phyloP scores from a whole-genome alignment of 768 basidiomycete species.

The Tricholoma sp. region DNA sequence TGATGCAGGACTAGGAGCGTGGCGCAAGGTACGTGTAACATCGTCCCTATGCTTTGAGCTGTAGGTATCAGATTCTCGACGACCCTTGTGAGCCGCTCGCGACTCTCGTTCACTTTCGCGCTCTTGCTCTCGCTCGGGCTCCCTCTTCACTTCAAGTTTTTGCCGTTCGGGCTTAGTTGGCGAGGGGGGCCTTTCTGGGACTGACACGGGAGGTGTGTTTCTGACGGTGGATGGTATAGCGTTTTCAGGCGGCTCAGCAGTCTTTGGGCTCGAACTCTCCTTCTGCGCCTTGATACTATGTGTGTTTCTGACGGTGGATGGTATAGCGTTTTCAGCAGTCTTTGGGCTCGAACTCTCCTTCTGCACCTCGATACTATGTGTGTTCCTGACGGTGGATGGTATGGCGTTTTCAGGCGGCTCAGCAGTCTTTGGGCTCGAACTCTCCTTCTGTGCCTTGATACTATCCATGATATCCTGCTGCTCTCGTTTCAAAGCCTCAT shows the following conservation, averaged over 20 bases:
- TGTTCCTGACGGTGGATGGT: neutral
- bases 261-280: slow-evolving; percentile 3
- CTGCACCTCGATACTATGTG: slow-evolving; percentile 29
- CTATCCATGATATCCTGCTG: slow-evolving; percentile 41
- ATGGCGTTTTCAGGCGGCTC: neutral
- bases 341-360: slow-evolving; percentile 7
- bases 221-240: neutral
- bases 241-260: slow-evolving; percentile 2
- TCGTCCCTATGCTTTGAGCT: slow-evolving; percentile 15
- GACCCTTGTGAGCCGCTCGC: slow-evolving; percentile 6
- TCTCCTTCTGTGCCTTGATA: slow-evolving; percentile 26
- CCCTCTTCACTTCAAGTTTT: slow-evolving; percentile 4
- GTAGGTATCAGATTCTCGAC: slow-evolving; percentile 19
- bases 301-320: neutral
- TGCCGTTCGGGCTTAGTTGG: neutral
- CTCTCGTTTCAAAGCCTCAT: slow-evolving; percentile 26
- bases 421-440: slow-evolving; percentile 3
- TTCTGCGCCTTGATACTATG: slow-evolving; percentile 31
- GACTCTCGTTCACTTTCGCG: slow-evolving; percentile 7
- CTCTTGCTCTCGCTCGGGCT: slow-evolving; percentile 8
- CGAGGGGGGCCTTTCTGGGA: neutral
- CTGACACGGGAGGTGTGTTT: neutral
- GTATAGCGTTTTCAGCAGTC: neutral
- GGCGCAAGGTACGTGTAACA: slow-evolving; percentile 8
- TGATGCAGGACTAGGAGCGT: neutral